Percentiles rank a stretch among this genome's conserved stretches.
phyloP scores from a whole-genome alignment of 1,284 basidiomycete species.

The Irpex sp. region DNA sequence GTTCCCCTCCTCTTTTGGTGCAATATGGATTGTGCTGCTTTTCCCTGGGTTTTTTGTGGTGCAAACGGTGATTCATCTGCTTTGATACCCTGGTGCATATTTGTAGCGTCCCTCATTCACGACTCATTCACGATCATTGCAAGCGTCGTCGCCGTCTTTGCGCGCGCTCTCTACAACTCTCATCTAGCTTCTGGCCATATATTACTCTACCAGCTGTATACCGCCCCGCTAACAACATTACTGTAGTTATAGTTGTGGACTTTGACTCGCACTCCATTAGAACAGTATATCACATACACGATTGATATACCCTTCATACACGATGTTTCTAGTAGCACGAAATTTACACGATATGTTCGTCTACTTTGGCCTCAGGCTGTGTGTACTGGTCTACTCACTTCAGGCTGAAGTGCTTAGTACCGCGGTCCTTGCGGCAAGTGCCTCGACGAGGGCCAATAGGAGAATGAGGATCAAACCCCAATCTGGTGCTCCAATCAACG shows the following conservation, averaged over 20 bases:
- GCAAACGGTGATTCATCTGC: not conserved
- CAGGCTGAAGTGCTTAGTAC: not conserved
- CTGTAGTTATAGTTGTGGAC: conserved; percentile 17
- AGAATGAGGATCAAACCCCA: not conserved
- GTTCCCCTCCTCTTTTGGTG: conserved; percentile 13
- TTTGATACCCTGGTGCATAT: conserved; percentile 9
- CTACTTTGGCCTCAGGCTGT: conserved; percentile 3
- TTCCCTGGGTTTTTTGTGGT: conserved; percentile 5
- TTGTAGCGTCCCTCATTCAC: conserved; percentile 11
- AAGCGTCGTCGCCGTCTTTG: not conserved
- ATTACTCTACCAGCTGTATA: conserved; percentile 7
- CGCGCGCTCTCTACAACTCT: not conserved
- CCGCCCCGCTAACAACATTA: not conserved
- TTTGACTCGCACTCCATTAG: conserved; percentile 11
- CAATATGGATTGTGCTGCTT: conserved; percentile 8
- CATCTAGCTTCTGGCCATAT: conserved; percentile 5
- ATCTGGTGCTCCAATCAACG: not conserved
- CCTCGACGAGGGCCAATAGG: not conserved
- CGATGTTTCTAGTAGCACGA: not conserved
- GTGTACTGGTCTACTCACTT: not conserved
- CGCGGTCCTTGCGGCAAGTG: conserved; percentile 10
- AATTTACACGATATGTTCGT: conserved; percentile 1
- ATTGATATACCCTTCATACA: conserved; percentile 15
- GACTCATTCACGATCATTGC: conserved; percentile 1
- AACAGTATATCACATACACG: conserved; percentile 18